Evolutionary conservation across 2,329 filamentous ascomycete species (phyloP).

Genomic region (Pseudohalonectria lignicola): DNA sequence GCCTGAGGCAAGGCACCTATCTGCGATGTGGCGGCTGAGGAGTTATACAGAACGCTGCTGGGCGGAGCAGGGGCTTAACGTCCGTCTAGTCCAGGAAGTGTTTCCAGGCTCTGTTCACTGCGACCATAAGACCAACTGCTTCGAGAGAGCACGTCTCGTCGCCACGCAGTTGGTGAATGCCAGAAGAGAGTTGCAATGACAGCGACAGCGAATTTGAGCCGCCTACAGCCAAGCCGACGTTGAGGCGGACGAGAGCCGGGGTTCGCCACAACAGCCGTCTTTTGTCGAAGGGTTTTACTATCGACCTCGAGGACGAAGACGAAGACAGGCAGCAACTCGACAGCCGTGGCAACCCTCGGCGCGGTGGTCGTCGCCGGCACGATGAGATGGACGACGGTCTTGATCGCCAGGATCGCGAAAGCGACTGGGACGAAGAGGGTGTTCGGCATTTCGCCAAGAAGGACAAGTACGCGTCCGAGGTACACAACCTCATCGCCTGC

Average conservation of each 20-base stretch:
- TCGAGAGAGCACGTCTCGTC: neutral
- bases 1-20: neutral
- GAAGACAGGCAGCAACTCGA: too few relatives aligned
- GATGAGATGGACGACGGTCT: too few relatives aligned
- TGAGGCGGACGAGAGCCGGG: too few relatives aligned
- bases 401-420: too few relatives aligned
- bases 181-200: neutral
- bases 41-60: neutral
- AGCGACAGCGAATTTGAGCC: neutral
- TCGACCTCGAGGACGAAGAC: too few relatives aligned
- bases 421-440: too few relatives aligned
- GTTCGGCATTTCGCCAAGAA: conserved; percentile 17
- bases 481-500: conserved; percentile 13
- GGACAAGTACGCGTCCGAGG: conserved; percentile 15
- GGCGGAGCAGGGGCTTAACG: neutral
- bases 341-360: too few relatives aligned
- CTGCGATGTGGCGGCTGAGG: neutral
- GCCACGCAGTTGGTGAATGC: neutral
- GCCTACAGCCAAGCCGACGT: neutral
- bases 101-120: neutral
- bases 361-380: too few relatives aligned
- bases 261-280: too few relatives aligned
- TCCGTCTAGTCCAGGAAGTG: neutral
- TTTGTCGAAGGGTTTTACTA: too few relatives aligned
- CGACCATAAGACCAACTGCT: neutral